These are phyloP conservation scores for Hapsidospora chrysogenum DNA, from an alignment of 495 filamentous ascomycete species.

Conservation along the genomic window DNA sequence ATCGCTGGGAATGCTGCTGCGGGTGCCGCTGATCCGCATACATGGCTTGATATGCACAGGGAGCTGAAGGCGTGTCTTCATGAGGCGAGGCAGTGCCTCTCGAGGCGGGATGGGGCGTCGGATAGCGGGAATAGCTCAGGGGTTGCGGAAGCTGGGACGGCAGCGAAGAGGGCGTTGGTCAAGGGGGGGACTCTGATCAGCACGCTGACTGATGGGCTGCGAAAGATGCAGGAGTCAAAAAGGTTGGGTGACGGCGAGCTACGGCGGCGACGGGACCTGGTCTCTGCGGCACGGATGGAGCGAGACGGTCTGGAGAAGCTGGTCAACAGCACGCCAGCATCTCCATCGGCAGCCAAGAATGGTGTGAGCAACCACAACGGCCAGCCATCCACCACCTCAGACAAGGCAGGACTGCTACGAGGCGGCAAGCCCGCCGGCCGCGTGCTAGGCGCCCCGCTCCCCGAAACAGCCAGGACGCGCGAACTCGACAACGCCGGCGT, in stretches of 20 bases:
- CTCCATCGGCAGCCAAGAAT: slow-evolving; percentile 10
- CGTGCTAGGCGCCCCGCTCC: slow-evolving; percentile 58
- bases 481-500: slow-evolving; percentile 86
- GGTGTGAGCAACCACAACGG: too few species aligned
- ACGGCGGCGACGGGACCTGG: slow-evolving; percentile 59
- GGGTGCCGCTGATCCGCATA: slow-evolving; percentile 52
- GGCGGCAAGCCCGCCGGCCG: slow-evolving; percentile 12
- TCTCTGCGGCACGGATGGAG: slow-evolving; percentile 65
- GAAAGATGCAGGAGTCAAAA: slow-evolving; percentile 23
- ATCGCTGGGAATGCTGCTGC: slow-evolving; percentile 19
- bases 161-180: slow-evolving; percentile 68
- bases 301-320: slow-evolving; percentile 74
- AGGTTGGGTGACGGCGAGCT: slow-evolving; percentile 75
- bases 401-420: slow-evolving; percentile 19
- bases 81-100: slow-evolving; percentile 60
- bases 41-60: slow-evolving; percentile 76
- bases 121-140: slow-evolving; percentile 40
- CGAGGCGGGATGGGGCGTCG: slow-evolving; percentile 55
- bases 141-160: slow-evolving; percentile 49
- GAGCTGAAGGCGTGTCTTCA: slow-evolving; percentile 74
- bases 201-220: slow-evolving; percentile 56
- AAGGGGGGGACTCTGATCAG: slow-evolving; percentile 51
- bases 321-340: slow-evolving; percentile 50
- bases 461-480: slow-evolving; percentile 74
- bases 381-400: slow-evolving; percentile 10